Base-by-base conservation (phyloP, 1,284 basidiomycete species). In the Calocybe gambosa region DNA sequence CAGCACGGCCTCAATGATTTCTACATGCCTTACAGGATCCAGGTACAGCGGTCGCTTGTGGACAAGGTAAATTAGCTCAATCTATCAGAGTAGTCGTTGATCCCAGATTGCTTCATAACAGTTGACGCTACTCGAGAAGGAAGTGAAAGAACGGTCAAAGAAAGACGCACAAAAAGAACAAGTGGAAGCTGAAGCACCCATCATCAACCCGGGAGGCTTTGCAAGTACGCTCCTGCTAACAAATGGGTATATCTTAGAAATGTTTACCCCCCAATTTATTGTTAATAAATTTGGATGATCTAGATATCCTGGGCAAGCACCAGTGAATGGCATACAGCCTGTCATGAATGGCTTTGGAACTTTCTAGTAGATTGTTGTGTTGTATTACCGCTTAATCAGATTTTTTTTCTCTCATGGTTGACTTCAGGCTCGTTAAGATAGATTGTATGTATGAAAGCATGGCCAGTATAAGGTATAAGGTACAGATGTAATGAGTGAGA, bases 1-100 rank as follows among this genome's bases (percentile, higher is more conserved):
- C 85, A 91, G 62, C 86, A 96, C 57, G 94, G 85, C 12, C 74
- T 99, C 42, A 89, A 89, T 61, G 96, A 99, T 68, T 97, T 95
- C 71, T 89, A 89, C 60, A 94, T 93, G 88, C 94, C 94, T 0
- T 98, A 89, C 67, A 84, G 82, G 60, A 86, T 98, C 45, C 93
- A 97, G 68, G 77, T 80, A 42, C 85, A 92, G 62, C 80, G 90
- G 47, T 78, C 82, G 23, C 69, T 84, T 58, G 74, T 82, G 10
- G 83, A 85, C 48, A 84, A 77, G 74, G 81, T 84, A 44, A 5
- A 67, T 23, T 29, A 25, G 15, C 20, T 46, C 45, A 42, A 15
- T 39, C 33, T 51, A 40, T 36, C 19, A 46, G 28, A 31, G 6
- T n/a, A 6, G 13, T 47, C 33, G 39, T 49, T 41, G 45, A 19